Base-by-base conservation (phyloP, 345 rosid genomes). In the Stellera chamaejasme region DNA sequence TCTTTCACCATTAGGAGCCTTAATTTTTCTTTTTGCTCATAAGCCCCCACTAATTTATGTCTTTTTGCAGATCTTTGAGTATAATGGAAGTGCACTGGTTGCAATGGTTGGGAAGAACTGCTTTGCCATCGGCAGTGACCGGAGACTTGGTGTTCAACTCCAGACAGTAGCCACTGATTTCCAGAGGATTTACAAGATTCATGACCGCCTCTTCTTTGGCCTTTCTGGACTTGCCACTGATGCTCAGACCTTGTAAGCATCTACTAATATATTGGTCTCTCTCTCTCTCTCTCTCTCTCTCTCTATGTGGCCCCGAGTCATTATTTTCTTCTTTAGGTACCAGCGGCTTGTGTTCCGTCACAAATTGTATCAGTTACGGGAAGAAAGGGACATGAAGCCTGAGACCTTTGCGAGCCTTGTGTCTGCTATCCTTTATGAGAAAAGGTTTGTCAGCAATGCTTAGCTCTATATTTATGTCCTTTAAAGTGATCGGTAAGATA, bases 101-200 rank as follows among this genome's bases (percentile, higher is more conserved):
- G 99, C 97, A 7, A 93, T 93, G 99, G 99, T 93, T 15, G 99
- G 99, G 7, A 93, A 89, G 83, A 89, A 93, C 75, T 93, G 99
- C 55, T 93, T 89, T 73, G 99, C 99, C 48, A 89, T 93, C 52
- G 99, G 97, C 48, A 93, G 96, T 68, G 99, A 89, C 61, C 83
- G 99, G 11, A 69, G 97, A 11, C 82, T 89, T 10, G 97, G 99
- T 6, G 94, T 93, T 13, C 97, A 89, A 82, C 90, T 89, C 65
- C 97, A 89, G 64, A 93, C 97, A 5, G 72, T 93, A 67, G 97
- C 99, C 51, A 93, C 99, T 1, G 97, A 93, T 72, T 89, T 93
- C 65, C 88, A 93, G 75, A 75, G 87, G 62, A 89, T 93, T 72
- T 79, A 44, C 65, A 80, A 83, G 76, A 67, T 93, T 66, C 99